Conservation (phyloP, 345 rosid species). For the Iberis pinnata region DNA sequence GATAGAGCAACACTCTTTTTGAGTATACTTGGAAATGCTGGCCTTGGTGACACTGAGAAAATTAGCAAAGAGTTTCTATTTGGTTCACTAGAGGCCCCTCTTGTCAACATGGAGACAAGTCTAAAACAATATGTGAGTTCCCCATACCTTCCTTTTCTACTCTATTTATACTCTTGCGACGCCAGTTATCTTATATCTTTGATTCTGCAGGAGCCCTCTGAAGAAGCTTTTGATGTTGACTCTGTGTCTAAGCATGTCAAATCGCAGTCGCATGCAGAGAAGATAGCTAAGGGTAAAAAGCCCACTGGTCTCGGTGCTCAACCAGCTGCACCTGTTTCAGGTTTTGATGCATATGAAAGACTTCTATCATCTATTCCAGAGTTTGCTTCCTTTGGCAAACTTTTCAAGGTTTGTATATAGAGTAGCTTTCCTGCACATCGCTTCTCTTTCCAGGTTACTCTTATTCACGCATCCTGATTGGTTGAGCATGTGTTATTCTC, state of each 20-base stretch:
- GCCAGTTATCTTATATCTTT: constrained; percentile 23
- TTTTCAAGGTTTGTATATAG: constrained; percentile 96
- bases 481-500: constrained; percentile 22
- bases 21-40: constrained; percentile 69
- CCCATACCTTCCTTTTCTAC: constrained; percentile 16
- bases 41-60: constrained; percentile 51
- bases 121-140: constrained; percentile 78
- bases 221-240: constrained; percentile 67
- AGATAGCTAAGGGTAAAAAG: constrained; percentile 89
- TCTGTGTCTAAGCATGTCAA: constrained; percentile 86
- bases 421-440: too few species aligned
- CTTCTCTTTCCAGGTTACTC: constrained; percentile 8
- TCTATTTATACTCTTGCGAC: constrained; percentile 3
- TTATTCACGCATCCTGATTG: constrained; percentile 11
- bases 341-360: constrained; percentile 73
- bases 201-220: constrained; percentile 66
- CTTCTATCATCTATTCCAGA: constrained; percentile 78
- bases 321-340: constrained; percentile 51
- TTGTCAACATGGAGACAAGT: constrained; percentile 81
- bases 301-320: constrained; percentile 80
- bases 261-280: constrained; percentile 79
- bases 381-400: constrained; percentile 74
- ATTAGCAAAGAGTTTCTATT: constrained; percentile 67
- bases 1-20: constrained; percentile 94
- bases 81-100: constrained; percentile 74